Conservation (phyloP, 441 rosid species). For the Populus hybrid region DNA sequence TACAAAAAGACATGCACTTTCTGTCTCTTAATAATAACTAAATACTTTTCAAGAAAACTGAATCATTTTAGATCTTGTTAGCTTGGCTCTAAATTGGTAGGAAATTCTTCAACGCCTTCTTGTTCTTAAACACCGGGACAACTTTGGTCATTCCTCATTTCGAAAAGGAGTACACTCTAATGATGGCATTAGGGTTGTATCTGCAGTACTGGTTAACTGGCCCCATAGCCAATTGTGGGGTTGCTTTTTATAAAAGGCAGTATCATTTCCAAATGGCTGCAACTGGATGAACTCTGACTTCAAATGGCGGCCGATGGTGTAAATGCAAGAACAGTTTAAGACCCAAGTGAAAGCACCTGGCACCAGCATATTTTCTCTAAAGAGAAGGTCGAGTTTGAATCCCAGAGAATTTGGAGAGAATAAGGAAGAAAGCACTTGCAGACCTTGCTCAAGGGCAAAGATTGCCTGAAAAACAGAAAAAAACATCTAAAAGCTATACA, state of each 20-base stretch:
- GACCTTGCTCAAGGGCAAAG: not conserved
- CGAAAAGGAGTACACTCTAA: not conserved
- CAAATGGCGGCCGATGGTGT: not conserved
- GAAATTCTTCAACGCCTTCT: not conserved
- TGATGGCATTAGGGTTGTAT: not conserved
- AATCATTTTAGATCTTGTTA: not conserved
- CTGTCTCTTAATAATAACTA: not conserved
- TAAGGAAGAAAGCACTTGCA: not conserved
- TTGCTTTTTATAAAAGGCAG: not conserved
- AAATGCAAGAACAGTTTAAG: not conserved
- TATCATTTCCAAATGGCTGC: not conserved
- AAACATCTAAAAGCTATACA: not conserved
- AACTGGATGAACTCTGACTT: not conserved
- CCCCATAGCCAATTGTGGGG: not conserved
- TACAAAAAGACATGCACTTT: not conserved
- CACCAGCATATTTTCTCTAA: not conserved
- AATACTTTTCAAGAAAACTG: too few species aligned
- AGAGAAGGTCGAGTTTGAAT: not conserved
- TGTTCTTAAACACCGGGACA: not conserved
- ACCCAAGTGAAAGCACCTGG: not conserved
- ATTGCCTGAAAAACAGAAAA: not conserved
- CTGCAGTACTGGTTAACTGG: not conserved
- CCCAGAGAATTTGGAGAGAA: not conserved
- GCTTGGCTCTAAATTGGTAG: not conserved
- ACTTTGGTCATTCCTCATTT: not conserved